phyloP scores from a whole-genome alignment of 805 yeast genomes.

The Barnettozyma populi region DNA sequence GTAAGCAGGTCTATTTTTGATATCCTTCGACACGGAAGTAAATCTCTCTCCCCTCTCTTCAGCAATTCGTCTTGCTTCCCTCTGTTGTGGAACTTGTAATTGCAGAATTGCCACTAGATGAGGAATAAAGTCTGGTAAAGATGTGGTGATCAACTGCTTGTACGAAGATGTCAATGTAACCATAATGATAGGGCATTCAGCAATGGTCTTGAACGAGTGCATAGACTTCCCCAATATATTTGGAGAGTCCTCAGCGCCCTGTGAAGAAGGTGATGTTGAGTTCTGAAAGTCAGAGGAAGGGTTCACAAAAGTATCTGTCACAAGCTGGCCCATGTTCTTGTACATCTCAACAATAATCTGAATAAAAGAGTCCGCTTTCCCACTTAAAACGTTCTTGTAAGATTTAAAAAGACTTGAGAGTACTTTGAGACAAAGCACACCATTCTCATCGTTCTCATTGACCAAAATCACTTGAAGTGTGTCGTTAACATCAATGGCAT shows the following conservation, averaged over 20 bases:
- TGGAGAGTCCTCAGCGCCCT: constrained; percentile 30
- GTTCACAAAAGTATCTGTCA: constrained; percentile 59
- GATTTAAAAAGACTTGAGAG: constrained; percentile 82
- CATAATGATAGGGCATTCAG: constrained; percentile 96
- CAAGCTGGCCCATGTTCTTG: constrained; percentile 70
- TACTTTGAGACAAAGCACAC: constrained; percentile 83
- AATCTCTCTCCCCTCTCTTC: constrained; percentile 52
- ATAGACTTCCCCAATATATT: constrained; percentile 61
- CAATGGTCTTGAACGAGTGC: constrained; percentile 81
- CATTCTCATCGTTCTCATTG: constrained; percentile 91
- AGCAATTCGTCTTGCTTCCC: constrained; percentile 52
- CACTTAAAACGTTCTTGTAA: constrained; percentile 61
- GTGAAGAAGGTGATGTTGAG: constrained; percentile 38
- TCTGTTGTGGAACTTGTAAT: constrained; percentile 80
- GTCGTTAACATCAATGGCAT: constrained; percentile 55
- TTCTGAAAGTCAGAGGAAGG: constrained; percentile 26
- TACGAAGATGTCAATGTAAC: constrained; percentile 88
- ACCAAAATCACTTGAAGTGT: constrained; percentile 54
- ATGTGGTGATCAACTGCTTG: constrained; percentile 63
- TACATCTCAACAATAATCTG: constrained; percentile 72
- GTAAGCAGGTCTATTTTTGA: constrained; percentile 71
- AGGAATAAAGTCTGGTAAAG: constrained; percentile 76
- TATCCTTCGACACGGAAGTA: constrained; percentile 68
- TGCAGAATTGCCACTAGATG: constrained; percentile 68
- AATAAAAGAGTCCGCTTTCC: constrained; percentile 73